Base-by-base conservation (phyloP, 306 rosid genomes). In the Sechiopsis laciniata region DNA sequence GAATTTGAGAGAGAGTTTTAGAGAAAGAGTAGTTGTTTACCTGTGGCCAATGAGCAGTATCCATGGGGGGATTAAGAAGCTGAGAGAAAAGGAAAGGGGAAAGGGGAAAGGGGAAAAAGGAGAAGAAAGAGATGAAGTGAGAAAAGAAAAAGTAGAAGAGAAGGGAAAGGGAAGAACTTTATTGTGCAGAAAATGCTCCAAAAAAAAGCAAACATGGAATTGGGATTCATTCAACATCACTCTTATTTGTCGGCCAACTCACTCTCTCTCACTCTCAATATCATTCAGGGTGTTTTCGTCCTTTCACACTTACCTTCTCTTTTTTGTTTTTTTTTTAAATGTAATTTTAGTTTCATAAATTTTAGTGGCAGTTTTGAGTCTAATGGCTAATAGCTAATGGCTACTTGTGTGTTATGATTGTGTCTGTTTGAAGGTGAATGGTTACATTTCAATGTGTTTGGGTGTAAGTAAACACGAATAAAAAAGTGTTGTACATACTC, bases 21-120 rank as follows among this genome's bases (percentile, higher is more conserved):
- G 37, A 32, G 37, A 32, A 32, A 40, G 53, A 59, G 79, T 22
- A 2, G 75, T 74, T 48, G 15, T 32, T 19, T 87, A 87, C 92
- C 92, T 87, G 89, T 83, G 92, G 82, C 92, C 92, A 87, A 87
- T 87, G 92, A 83, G 86, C 29, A 55, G 89, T 85, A 82, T 85
- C 92, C 92, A 87, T 87, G 82, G 92, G 82, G 37, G 37, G 92
- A 87, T 85, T 83, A 73, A 76, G 81, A 74, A 58, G 77, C 75
- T 79, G 50, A 82, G 73, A 48, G 50, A 63, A 37, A 63, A 7
- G 48, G 70, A 7, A 37, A 35, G 8, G 7, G 45, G 45, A 7
- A 37, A 35, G 8, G 7, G 45, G 45, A 19, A 63, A 32, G 6
- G 37, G 37, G 37, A 5, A 19, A 63, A 84, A 80, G 77, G 77